Evolutionary conservation across 2,329 filamentous ascomycete species (phyloP).

Genomic region (Moelleriella libera): DNA sequence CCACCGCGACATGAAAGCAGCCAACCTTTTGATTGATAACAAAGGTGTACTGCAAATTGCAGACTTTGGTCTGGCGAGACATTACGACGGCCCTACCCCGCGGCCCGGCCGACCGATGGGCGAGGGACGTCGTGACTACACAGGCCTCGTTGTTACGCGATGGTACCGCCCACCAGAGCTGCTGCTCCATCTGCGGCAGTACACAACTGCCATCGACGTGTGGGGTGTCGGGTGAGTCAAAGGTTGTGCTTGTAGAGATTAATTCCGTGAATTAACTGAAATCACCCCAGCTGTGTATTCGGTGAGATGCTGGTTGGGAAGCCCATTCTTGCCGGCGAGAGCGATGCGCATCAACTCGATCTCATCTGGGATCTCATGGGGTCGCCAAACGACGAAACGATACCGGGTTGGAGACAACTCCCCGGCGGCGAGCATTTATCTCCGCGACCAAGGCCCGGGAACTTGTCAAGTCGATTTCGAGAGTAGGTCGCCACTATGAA

Average conservation of each 20-base stretch:
- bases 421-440: conserved; percentile 68
- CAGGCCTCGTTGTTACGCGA: conserved; percentile 86
- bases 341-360: conserved; percentile 77
- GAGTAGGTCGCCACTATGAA: conserved; percentile 32
- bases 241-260: neutral
- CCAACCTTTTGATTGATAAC: conserved; percentile 94
- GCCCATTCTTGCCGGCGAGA: conserved; percentile 82
- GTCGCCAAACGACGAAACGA: conserved; percentile 73
- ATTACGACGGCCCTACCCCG: conserved; percentile 78
- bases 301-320: conserved; percentile 94
- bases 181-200: conserved; percentile 71
- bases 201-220: conserved; percentile 96
- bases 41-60: conserved; percentile 87
- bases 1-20: conserved; percentile 97
- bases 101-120: conserved; percentile 66
- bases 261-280: neutral
- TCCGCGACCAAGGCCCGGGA: conserved; percentile 46
- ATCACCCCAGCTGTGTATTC: conserved; percentile 69
- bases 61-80: conserved; percentile 87
- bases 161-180: conserved; percentile 97
- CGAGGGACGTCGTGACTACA: conserved; percentile 80
- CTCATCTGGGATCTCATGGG: conserved; percentile 91
- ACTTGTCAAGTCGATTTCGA: conserved; percentile 59
- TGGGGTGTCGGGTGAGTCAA: conserved; percentile 81
- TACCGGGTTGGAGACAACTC: conserved; percentile 80